These are phyloP conservation scores for Phoma sp. DNA, from an alignment of 2,329 filamentous ascomycete species.

Conservation along the genomic window DNA sequence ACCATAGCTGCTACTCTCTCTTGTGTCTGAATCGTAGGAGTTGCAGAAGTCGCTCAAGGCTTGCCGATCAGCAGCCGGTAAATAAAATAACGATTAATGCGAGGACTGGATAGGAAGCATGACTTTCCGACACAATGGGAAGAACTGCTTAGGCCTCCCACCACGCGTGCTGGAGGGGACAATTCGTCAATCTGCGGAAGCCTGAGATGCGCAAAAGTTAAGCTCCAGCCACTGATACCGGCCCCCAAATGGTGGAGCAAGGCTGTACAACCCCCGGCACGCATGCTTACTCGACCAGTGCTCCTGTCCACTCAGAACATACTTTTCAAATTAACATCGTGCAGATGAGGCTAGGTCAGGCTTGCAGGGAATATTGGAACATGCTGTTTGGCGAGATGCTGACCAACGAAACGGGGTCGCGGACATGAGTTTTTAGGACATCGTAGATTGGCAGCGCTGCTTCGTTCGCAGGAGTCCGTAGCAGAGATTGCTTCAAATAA, in stretches of 20 bases:
- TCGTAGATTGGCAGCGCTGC: background rate
- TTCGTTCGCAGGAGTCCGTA: background rate
- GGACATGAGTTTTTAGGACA: background rate
- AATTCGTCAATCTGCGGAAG: background rate
- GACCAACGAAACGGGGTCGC: background rate
- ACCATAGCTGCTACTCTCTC: background rate
- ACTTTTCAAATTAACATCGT: background rate
- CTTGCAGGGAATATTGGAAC: background rate
- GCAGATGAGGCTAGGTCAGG: background rate
- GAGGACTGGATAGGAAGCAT: background rate
- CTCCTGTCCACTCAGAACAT: background rate
- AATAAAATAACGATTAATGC: background rate
- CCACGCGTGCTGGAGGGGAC: background rate
- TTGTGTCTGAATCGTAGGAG: background rate
- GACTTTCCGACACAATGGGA: background rate
- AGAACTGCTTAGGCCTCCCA: conserved; percentile 3
- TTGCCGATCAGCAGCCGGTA: background rate
- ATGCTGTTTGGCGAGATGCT: background rate
- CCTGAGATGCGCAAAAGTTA: conserved; percentile 3
- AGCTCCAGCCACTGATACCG: background rate
- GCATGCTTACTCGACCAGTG: background rate
- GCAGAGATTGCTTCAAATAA: background rate
- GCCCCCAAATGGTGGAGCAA: background rate
- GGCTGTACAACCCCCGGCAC: background rate
- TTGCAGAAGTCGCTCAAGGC: no score